These are phyloP conservation scores for Ogataea degrootiae DNA, from an alignment of 805 yeast genomes.

Conservation along the genomic window DNA sequence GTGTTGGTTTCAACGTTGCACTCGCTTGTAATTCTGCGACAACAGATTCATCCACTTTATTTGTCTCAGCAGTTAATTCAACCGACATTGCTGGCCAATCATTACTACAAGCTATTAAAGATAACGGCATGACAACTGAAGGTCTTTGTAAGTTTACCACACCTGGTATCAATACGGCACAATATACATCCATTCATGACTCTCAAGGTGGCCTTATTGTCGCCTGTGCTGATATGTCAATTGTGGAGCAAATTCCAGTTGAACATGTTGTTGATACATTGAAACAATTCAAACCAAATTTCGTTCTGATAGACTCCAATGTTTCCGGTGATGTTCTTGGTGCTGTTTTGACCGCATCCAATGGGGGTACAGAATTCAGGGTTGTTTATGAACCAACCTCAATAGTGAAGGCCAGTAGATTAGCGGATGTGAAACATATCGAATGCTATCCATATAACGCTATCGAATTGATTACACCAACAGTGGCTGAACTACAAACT, in stretches of 20 bases:
- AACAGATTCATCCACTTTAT: constrained; percentile 26
- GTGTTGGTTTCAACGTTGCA: constrained; percentile 79
- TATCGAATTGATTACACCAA: constrained; percentile 60
- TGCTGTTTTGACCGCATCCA: constrained; percentile 29
- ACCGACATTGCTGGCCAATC: constrained; percentile 49
- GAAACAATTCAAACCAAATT: constrained; percentile 37
- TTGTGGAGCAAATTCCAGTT: constrained; percentile 46
- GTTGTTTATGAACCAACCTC: constrained; percentile 78
- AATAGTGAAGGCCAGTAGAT: constrained; percentile 49
- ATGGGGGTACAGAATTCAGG: constrained; percentile 18
- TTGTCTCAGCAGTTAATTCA: constrained; percentile 56
- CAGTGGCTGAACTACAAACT: constrained; percentile 52
- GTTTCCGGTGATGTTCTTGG: constrained; percentile 41
- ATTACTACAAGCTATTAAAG: constrained; percentile 29
- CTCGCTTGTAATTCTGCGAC: constrained; percentile 45
- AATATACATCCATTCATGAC: constrained; percentile 68
- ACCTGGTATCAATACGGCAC: constrained; percentile 46
- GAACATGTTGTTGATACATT: constrained; percentile 41
- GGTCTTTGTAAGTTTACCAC: constrained; percentile 34
- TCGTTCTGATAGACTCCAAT: constrained; percentile 66
- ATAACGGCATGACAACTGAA: constrained; percentile 26
- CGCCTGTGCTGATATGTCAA: constrained; percentile 85
- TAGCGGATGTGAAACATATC: constrained; percentile 34
- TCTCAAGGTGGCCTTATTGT: constrained; percentile 55
- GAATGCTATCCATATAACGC: constrained; percentile 44